Evolutionary conservation across 495 filamentous ascomycete species (phyloP), one percentile per base, ranked within the genome.

Genomic region (Xeromyces bisporus): DNA sequence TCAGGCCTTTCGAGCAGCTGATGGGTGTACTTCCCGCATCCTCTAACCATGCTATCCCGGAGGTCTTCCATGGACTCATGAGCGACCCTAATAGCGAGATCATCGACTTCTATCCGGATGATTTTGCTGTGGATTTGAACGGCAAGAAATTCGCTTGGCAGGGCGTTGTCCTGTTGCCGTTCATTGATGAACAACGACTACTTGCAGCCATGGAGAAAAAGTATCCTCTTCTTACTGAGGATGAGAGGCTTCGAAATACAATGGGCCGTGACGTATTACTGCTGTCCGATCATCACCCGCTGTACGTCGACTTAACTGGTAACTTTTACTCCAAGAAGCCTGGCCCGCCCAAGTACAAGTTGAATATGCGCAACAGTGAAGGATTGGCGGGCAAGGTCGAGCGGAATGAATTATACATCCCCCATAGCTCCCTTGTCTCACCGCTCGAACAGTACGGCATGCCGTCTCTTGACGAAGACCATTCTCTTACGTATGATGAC

Each of bases 101-200:
- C 35, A 77, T 89, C 31, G 87, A 99, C 41, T 99, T 96, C 55
- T 99, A 99, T 42, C 91, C 91, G 0, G 80, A 83, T 42, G 81
- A 92, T 24, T 99, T 99, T 47, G 69, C 75, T 2, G 66, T 93
- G 33, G 89, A 99, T 47, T 55, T 96, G 32, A 96, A 99, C 35
- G 89, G 89, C 35, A 96, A 96, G 62, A 99, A 96, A 48, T 91
- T 92, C 53, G 80, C 83, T 2, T 99, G 89, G 89, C 87, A 99
- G 46, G 89, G 89, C 39, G 83, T 96, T 25, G 81, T 80, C 14
- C 58, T 96, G 17, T 69, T 99, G 12, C 89, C 89, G 0, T 99
- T 93, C 53, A 96, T 99, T 41, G 85, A 99, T 48, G 89, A 89
- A 56, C 75, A 75, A 31, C 71, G 86, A 18, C 58, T 99, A 12